Conservation (phyloP, 495 filamentous ascomycete genomes). For the Penicillium silybi region DNA sequence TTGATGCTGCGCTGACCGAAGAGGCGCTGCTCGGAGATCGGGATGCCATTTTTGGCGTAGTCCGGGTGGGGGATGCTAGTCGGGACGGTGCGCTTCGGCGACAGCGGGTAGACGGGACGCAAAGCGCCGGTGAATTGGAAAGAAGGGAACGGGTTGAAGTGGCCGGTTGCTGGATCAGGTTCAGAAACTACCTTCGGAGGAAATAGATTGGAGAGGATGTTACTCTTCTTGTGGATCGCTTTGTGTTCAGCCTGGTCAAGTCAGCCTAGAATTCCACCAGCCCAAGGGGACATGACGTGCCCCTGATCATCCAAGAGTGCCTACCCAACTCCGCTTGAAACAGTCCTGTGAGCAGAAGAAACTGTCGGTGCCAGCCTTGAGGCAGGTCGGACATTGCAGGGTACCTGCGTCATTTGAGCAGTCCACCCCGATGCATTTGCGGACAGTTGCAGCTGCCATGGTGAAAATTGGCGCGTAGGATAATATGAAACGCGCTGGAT, state of each 20-base stretch:
- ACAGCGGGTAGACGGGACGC: constrained; percentile 87
- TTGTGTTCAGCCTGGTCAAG: constrained; percentile 73
- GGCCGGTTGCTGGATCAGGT: constrained; percentile 83
- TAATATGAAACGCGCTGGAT: background rate
- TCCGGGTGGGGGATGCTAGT: constrained; percentile 77
- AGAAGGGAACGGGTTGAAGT: constrained; percentile 85
- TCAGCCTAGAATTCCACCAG: background rate
- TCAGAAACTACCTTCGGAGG: constrained; percentile 76
- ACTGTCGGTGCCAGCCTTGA: constrained; percentile 85
- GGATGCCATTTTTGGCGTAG: constrained; percentile 78
- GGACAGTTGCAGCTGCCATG: constrained; percentile 39
- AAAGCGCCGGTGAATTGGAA: constrained; percentile 77
- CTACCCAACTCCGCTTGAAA: constrained; percentile 98
- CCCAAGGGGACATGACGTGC: background rate
- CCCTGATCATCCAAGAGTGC: constrained; percentile 32
- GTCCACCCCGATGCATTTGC: constrained; percentile 74
- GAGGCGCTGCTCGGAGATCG: constrained; percentile 72
- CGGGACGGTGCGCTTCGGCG: constrained; percentile 68
- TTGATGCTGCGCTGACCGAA: constrained; percentile 71
- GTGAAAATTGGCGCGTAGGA: background rate
- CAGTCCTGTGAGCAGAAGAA: constrained; percentile 98
- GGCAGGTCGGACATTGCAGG: constrained; percentile 90
- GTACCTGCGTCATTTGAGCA: constrained; percentile 79
- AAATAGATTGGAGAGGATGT: constrained; percentile 65
- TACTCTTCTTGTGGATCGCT: constrained; percentile 77